These are phyloP conservation scores for Friedmanniomyces endolithicus DNA, from an alignment of 495 filamentous ascomycete species.

Conservation along the genomic window DNA sequence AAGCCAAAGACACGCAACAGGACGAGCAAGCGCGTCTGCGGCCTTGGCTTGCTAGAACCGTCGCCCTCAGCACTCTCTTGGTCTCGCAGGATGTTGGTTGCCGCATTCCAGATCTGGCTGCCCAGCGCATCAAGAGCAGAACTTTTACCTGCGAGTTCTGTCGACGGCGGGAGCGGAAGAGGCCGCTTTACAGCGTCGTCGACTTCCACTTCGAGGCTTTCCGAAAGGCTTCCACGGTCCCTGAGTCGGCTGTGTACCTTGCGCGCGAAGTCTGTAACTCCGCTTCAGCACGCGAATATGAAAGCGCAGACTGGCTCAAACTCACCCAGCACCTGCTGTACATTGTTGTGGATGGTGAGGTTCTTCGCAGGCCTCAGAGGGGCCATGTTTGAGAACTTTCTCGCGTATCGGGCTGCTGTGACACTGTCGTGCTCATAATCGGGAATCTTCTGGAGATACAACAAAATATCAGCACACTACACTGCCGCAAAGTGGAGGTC, in stretches of 20 bases:
- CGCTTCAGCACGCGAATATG: background rate
- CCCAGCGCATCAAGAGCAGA: slow-evolving; percentile 34
- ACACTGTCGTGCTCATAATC: background rate
- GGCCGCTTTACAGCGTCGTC: slow-evolving; percentile 6
- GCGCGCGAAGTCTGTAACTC: background rate
- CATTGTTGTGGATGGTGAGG: background rate
- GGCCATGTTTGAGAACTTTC: slow-evolving; percentile 1
- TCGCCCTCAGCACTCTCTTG: slow-evolving; percentile 5
- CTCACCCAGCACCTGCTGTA: slow-evolving; percentile 8
- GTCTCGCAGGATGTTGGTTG: slow-evolving; percentile 35
- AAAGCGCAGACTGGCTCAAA: background rate
- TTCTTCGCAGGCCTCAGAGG: slow-evolving; percentile 8
- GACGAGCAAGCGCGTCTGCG: slow-evolving; percentile 14
- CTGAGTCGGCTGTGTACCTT: background rate
- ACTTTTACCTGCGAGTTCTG: background rate
- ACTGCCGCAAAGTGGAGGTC: too few species aligned
- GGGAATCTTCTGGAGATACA: slow-evolving; percentile 23
- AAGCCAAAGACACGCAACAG: slow-evolving; percentile 55
- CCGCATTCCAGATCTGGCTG: slow-evolving; percentile 43
- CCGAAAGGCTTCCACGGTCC: background rate
- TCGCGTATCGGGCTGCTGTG: background rate
- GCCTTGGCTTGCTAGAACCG: slow-evolving; percentile 11
- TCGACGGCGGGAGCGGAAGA: background rate
- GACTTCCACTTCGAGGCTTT: slow-evolving; percentile 1
- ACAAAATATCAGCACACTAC: slow-evolving; percentile 37